Base-by-base conservation (phyloP, 2,329 filamentous ascomycete species). In the Stylonectria norvegica region DNA sequence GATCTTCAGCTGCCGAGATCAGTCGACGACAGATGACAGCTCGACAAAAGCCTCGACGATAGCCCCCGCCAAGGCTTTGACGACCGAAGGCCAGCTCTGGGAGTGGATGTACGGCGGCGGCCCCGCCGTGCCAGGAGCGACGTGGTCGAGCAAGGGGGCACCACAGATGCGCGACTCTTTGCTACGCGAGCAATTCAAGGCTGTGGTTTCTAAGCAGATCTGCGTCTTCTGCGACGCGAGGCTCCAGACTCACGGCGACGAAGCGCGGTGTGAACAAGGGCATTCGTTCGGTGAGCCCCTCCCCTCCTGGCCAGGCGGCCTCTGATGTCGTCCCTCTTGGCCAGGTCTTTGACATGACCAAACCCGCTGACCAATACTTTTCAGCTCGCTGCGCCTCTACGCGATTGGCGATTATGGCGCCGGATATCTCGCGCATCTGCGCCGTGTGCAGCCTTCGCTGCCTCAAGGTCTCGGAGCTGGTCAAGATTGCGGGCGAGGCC, bases 101-200 rank as follows among this genome's bases (percentile, higher is more conserved):
- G 72, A 79, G 45, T 78, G 73, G 69, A 76, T 80, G 71, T 80
- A 81, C 50, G 76, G 74, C 14, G 62, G 62, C n/a, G 73, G 72
- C 0, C 61, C 66, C 0, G 62, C 67, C 2, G 70, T 78, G 3
- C 63, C 68, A 0, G 73, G 70, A 4, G 62, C 69, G 16, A 60
- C 62, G 12, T 34, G 45, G 14, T 35, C 50, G 5, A 42, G 52
- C 17, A 50, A 56, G 29, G 46, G 35, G 22, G 48, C 37, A 2
- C 18, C 31, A 4, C 42, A 43, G 18, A 36, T 43, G 4, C 45
- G 45, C 16, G 42, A 56, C 10, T 58, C 50, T 2, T 45, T 56
- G 1, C 34, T 75, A 9, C 58, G 57, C 12, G 58, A 59, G 11
- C 61, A 69, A 15, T 73, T 77, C 42, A 50, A 43, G n/a, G 44